Evolutionary conservation across 2,329 filamentous ascomycete genomes (phyloP), one percentile per base, ranked within the genome.

Genomic region (Trichoderma semiorbis): DNA sequence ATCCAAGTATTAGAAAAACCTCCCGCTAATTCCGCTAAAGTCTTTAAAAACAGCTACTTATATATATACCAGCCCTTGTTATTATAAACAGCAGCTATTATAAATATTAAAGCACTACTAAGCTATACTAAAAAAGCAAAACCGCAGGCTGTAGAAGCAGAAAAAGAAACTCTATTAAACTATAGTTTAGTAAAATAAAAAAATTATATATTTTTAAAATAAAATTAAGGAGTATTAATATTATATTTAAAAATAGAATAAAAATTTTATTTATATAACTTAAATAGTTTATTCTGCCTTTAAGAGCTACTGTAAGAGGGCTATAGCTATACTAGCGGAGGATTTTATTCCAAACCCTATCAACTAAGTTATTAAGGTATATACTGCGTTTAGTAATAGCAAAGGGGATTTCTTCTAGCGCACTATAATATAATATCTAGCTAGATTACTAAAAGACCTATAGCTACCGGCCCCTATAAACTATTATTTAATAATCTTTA

Each of bases 241-340:
- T 7, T 67, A 43, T 12, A 61, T 71, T 14, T 30, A 62, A 14
- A 30, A 62, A 14, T n/a, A 73, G n/a, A 65, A 67, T 34, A 21
- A 72, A 57, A 70, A 60, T 21, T 66, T 47, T 36, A 55, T 64
- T 7, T 34, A 60, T 14, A 21, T 72, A 5, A 67, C 68, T 53
- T 50, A 26, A 62, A 34, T 43, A 7, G 58, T 70, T 26, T 68
- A 67, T n/a, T 70, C 57, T 5, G 61, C 70, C 5, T 73, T 73
- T 32, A 16, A 72, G 43, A 70, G 36, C 14, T 73, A 73, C 34
- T 62, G 47, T 6, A 28, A 72, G 4, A 63, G n/a, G 12, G 47
- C 53, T 1, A 34, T 64, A 18, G 43, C 57, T 60, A 34, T 61
- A 47, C 32, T 36, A 47, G 43, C 16, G 2, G 8, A 60, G 14